Base-by-base conservation (phyloP, 202 grass and related monocot species). In the Musa balbisiana region DNA sequence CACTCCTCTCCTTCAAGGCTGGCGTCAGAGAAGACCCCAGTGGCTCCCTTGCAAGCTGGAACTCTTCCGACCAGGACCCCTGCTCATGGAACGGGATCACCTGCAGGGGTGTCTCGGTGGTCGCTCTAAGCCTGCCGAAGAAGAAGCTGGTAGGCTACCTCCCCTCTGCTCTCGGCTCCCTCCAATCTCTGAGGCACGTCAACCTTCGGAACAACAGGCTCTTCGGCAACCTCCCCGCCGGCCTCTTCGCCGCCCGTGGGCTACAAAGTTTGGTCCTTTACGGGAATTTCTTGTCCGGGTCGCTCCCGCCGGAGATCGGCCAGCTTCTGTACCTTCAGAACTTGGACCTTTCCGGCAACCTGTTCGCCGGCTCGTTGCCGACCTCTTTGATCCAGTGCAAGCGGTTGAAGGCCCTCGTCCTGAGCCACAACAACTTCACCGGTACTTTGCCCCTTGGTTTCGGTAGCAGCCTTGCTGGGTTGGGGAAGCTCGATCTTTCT, bases 231-330 rank as follows among this genome's bases (percentile, higher is more conserved):
- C 22, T 98, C 64, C 88, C 91, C 0, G 11, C 33, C 49, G 79
- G 83, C 56, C 10, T 98, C 50, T 73, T 90, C 25, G 80, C 52
- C 6, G 52, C 79, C 9, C 69, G 50, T 9, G 86, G 81, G 56
- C 89, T 98, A 15, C 94, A 90, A 85, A 98, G 94, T 83, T 73
- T 98, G 72, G 94, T 98, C 19, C 88, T 98, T 53, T 85, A 83
- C 74, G 94, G 83, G 1, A 98, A 98, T 84, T 90, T 78, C 25
- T 86, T 98, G 20, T 60, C 64, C 66, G 91, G 88, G 0, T 79
- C 83, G 3, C n/a, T 94, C 24, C 91, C 94, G 19, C 26, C 22
- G 52, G 87, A 92, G 68, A 78, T 98, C 49, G 88, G 87, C 5
- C 81, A n/a, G 70, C 87, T 98, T 55, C 60, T 77, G 10, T 87